Conservation (phyloP, 257 asterid genomes). For the Rauvolfia tetraphylla region DNA sequence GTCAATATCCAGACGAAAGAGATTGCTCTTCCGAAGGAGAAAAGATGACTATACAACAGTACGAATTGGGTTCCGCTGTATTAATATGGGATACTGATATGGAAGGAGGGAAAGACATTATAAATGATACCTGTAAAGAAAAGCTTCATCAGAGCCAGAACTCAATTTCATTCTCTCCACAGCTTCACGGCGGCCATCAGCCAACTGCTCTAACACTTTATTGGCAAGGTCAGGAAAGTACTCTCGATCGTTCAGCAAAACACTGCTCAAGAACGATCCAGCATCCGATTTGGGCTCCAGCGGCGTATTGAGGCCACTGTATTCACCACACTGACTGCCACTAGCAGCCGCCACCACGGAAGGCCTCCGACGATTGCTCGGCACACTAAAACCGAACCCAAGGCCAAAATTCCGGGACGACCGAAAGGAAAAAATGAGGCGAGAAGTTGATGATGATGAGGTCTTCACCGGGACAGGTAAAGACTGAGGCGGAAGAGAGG, state of each 20-base stretch:
- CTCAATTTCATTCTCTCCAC: slow-evolving; percentile 52
- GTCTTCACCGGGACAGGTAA: slow-evolving; percentile 16
- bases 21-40: neutral
- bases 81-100: neutral
- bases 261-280: slow-evolving; percentile 54
- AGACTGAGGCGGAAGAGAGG: slow-evolving; percentile 26
- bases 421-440: neutral
- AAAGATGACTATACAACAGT: neutral
- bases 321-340: slow-evolving; percentile 39
- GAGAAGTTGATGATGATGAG: neutral
- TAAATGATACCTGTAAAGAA: slow-evolving; percentile 57
- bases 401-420: slow-evolving; percentile 10
- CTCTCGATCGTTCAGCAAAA: slow-evolving; percentile 54
- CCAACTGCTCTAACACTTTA: slow-evolving; percentile 54
- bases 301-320: slow-evolving; percentile 64
- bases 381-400: slow-evolving; percentile 15
- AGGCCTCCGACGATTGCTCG: slow-evolving; percentile 19
- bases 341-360: slow-evolving; percentile 30
- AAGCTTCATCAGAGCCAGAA: slow-evolving; percentile 64
- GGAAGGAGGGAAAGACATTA: neutral
- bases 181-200: slow-evolving; percentile 51
- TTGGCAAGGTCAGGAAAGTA: slow-evolving; percentile 45
- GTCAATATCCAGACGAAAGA: neutral
- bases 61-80: neutral
- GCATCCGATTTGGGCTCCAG: slow-evolving; percentile 63